Conservation (phyloP, 768 basidiomycete species). For the Gymnopilus junonius region DNA sequence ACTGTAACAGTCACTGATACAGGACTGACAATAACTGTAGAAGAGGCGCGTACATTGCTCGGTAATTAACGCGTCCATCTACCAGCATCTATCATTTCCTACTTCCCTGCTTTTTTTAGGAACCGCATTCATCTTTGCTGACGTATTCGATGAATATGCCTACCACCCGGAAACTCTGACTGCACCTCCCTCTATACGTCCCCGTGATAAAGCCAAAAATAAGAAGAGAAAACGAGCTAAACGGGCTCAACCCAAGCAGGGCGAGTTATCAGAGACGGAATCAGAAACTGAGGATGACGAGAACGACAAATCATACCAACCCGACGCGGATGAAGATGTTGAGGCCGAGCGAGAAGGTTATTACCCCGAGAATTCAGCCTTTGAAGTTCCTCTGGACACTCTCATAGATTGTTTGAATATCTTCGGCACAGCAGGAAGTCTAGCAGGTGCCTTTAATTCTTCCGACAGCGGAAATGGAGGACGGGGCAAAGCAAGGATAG, state of each 20-base stretch:
- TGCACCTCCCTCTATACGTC: constrained; percentile 9
- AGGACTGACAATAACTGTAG: constrained; percentile 80
- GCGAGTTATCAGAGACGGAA: constrained; percentile 18
- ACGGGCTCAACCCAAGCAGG: not conserved
- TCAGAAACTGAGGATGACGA: constrained; percentile 26
- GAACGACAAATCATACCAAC: constrained; percentile 23
- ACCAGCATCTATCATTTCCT: not conserved
- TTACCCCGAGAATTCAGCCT: constrained; percentile 46
- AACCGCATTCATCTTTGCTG: constrained; percentile 79
- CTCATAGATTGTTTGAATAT: constrained; percentile 92
- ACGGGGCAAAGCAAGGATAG: constrained; percentile 4
- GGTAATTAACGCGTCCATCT: constrained; percentile 49
- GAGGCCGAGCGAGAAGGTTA: constrained; percentile 29
- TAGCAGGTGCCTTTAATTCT: constrained; percentile 33
- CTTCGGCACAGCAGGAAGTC: constrained; percentile 77
- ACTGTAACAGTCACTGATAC: constrained; percentile 69
- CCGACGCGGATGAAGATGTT: constrained; percentile 20
- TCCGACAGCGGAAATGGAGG: constrained; percentile 14
- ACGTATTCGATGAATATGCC: constrained; percentile 80
- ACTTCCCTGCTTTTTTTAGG: constrained; percentile 46
- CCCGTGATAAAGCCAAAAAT: constrained; percentile 1
- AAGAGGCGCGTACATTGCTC: constrained; percentile 81
- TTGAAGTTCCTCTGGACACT: constrained; percentile 85
- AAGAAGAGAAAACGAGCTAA: constrained; percentile 7
- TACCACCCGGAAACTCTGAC: constrained; percentile 52